These are phyloP conservation scores for Colletotrichum phormii DNA, from an alignment of 2,329 filamentous ascomycete species.

Conservation along the genomic window DNA sequence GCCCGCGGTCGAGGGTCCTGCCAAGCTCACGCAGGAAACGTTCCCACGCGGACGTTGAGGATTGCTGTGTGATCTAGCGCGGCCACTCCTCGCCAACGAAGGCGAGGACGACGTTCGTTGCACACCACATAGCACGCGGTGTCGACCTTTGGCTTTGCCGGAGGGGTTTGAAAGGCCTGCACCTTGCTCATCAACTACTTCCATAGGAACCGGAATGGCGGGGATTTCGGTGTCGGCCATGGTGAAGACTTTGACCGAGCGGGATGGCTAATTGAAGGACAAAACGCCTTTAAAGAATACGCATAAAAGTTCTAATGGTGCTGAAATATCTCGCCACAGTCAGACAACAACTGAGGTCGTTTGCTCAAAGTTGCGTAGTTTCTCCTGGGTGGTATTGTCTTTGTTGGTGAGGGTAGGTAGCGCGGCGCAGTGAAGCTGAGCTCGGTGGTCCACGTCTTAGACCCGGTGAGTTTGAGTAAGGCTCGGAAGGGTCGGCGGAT, in stretches of 20 bases:
- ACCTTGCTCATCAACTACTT: constrained; percentile 41
- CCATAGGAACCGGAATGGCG: constrained; percentile 28
- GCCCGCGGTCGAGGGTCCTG: constrained; percentile 49
- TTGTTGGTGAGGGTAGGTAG: background rate
- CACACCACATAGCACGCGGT: constrained; percentile 77
- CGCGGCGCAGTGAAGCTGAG: constrained; percentile 26
- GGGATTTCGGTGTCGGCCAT: constrained; percentile 32
- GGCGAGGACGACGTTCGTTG: constrained; percentile 87
- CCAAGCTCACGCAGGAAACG: constrained; percentile 67
- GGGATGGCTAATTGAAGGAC: background rate
- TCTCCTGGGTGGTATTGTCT: background rate
- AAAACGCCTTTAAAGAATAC: background rate
- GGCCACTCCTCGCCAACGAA: constrained; percentile 73
- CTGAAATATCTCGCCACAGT: background rate
- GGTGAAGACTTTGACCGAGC: background rate
- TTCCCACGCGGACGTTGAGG: constrained; percentile 69
- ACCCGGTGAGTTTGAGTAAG: constrained; percentile 18
- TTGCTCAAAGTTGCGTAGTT: constrained; percentile 2
- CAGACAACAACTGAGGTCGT: background rate
- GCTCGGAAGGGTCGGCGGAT: constrained; percentile 19
- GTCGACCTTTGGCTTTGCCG: constrained; percentile 74
- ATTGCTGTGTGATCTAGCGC: constrained; percentile 75
- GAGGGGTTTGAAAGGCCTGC: constrained; percentile 44
- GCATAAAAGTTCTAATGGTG: background rate
- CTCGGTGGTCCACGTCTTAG: constrained; percentile 13